Percentiles rank a stretch among this genome's conserved stretches.
These are phyloP conservation scores for Camelina sativa DNA, from an alignment of 345 rosid species.

Conservation along the genomic window DNA sequence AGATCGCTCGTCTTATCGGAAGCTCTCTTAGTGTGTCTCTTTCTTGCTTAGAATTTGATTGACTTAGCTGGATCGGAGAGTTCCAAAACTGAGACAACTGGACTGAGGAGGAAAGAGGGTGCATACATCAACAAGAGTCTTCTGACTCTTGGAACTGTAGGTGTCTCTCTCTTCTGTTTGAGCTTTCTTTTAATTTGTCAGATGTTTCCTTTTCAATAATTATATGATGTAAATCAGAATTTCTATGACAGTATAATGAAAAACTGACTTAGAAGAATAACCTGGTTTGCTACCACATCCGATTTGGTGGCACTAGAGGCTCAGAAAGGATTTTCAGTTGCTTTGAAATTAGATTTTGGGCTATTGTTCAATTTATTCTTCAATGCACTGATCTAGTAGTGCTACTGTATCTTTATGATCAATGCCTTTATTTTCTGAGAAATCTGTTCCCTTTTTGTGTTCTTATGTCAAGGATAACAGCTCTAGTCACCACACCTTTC, in stretches of 20 bases:
- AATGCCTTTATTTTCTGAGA: slow-evolving; percentile 22
- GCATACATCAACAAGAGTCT: slow-evolving; percentile 99
- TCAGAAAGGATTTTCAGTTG: slow-evolving; percentile 11
- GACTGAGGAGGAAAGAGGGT: slow-evolving; percentile 96
- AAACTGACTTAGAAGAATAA: slow-evolving; percentile 2
- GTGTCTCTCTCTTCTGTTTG: slow-evolving; percentile 44
- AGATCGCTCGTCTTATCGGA: not conserved
- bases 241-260: not conserved
- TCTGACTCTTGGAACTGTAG: slow-evolving; percentile 97
- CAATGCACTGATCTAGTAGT: slow-evolving; percentile 12
- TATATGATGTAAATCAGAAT: not conserved
- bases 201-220: slow-evolving; percentile 8
- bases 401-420: slow-evolving; percentile 19
- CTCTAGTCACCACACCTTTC: slow-evolving; percentile 9
- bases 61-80: slow-evolving; percentile 99
- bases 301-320: slow-evolving; percentile 22
- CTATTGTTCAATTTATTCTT: slow-evolving; percentile 12
- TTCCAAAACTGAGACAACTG: slow-evolving; percentile 99
- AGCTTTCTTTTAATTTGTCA: not conserved
- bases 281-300: slow-evolving; percentile 17
- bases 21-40: slow-evolving; percentile 42
- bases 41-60: slow-evolving; percentile 79
- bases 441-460: slow-evolving; percentile 15
- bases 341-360: not conserved
- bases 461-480: slow-evolving; percentile 25